Percentiles rank a stretch among this genome's conserved stretches.
phyloP scores from a whole-genome alignment of 352 stramenopile species.

The Blastocystis sp. region DNA sequence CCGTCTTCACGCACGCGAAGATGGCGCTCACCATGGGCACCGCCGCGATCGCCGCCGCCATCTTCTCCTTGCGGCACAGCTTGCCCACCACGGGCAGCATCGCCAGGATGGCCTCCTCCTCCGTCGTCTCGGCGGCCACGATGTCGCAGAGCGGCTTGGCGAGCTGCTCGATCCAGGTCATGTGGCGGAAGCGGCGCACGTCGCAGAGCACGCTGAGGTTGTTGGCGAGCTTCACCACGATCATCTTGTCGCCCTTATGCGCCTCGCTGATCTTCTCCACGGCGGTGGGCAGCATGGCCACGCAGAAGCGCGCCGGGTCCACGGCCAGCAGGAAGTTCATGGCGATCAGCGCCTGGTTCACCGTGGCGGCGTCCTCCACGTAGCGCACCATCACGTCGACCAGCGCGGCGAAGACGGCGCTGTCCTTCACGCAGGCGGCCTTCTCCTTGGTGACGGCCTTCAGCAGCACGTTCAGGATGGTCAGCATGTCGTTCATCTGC shows the following conservation, averaged over 20 bases:
- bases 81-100: constrained; percentile 30
- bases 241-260: constrained; percentile 32
- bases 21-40: constrained; percentile 24
- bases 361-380: background rate
- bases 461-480: constrained; percentile 46
- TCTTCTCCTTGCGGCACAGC: constrained; percentile 26
- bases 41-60: constrained; percentile 9
- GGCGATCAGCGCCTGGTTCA: constrained; percentile 7
- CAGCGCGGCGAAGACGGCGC: constrained; percentile 19
- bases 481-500: constrained; percentile 34
- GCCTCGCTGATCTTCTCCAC: constrained; percentile 20
- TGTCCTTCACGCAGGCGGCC: constrained; percentile 39
- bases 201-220: constrained; percentile 34
- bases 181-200: constrained; percentile 22
- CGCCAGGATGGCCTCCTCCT: background rate
- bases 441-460: constrained; percentile 41
- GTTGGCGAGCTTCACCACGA: constrained; percentile 36
- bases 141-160: constrained; percentile 53
- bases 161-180: background rate
- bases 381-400: constrained; percentile 34
- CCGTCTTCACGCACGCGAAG: constrained; percentile 61
- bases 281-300: background rate
- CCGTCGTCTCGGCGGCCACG: background rate
- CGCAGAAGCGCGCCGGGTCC: constrained; percentile 28
- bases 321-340: constrained; percentile 35